Base-by-base conservation (phyloP, 148 eudicot genomes). In the Camellia japonica region DNA sequence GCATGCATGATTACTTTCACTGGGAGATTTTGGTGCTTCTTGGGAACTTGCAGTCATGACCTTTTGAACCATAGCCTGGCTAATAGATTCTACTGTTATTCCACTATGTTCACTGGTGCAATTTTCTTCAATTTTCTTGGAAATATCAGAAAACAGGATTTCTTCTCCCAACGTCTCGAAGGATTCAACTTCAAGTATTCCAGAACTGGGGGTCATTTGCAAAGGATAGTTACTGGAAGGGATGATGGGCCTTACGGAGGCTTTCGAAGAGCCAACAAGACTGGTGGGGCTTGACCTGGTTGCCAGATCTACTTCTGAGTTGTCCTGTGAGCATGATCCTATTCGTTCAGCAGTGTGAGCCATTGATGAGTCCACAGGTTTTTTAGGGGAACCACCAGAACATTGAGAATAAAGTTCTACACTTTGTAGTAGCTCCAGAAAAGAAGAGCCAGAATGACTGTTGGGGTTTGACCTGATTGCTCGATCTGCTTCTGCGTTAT, bases 361-460 rank as follows among this genome's bases (percentile, higher is more conserved):
- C 82, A 71, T 81, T 44, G 86, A 76, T 42, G 91, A 88, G 72
- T 85, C 82, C 51, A 79, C 81, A 69, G 94, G 71, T 23, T 83
- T 90, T 71, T 89, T 93, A 70, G 90, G 88, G 75, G 92, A 90
- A 71, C 84, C 44, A 69, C 81, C 88, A 5, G 91, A 87, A 71
- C 85, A 83, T 58, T 88, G 90, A 44, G 90, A 90, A 79, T 90
- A 90, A 69, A 85, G 70, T 73, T 85, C 87, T 74, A 89, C 89
- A 85, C 86, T 82, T 82, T 84, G 86, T 68, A 90, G 81, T 63
- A 93, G 87, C 76, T 85, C 88, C 77, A 89, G 46, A 82, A 90
- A 91, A 46, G 97, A 87, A 74, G 91, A 64, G 58, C 83, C 65
- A 54, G 66, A 77, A 74, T 83, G 78, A 77, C 51, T 73, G 41